Base-by-base conservation (phyloP, 352 stramenopile species). In the Phytophthora sojae region DNA sequence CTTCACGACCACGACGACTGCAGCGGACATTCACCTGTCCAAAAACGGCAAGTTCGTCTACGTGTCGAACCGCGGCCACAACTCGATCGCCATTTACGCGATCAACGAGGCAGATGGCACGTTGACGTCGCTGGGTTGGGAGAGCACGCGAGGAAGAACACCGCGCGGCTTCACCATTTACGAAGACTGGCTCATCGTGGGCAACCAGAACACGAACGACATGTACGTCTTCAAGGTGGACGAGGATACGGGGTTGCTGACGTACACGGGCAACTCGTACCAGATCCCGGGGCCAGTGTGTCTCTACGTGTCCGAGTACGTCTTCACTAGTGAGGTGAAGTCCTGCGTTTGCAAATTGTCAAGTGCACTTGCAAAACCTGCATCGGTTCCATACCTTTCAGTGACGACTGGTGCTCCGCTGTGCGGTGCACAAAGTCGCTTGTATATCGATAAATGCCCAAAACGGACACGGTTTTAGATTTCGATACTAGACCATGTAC, bases 21-120 rank as follows among this genome's bases (percentile, higher is more conserved):
- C 57, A 6, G 79, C 81, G 3, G 81, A 85, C 37, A 80, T 89
- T 61, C 69, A 87, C 53, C 62, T 84, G 26, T 85, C 81, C 5
- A 67, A 57, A 3, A 75, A 75, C 56, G 79, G 76, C 37, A 69
- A 75, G 19, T 89, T 86, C 57, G 39, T 88, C 21, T 90, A 85
- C 72, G 59, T 78, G 51, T 88, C 82, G 42, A 90, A 86, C 70
- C 82, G 82, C 25, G 75, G 71, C 26, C 82, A 88, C 71, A 64
- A 90, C 75, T 83, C 73, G 60, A 82, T 90, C 26, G 73, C 80
- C 7, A 81, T 85, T 15, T 90, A 81, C 53, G 42, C 50, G 26
- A 68, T 88, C 44, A 61, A 71, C 23, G 44, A 68, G 23, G 30
- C 44, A 2, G 26, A 67, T 11, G 73, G 67, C 26, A 71, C 71